phyloP scores from a whole-genome alignment of 257 asterid species.

The Nicotiana knightiana region DNA sequence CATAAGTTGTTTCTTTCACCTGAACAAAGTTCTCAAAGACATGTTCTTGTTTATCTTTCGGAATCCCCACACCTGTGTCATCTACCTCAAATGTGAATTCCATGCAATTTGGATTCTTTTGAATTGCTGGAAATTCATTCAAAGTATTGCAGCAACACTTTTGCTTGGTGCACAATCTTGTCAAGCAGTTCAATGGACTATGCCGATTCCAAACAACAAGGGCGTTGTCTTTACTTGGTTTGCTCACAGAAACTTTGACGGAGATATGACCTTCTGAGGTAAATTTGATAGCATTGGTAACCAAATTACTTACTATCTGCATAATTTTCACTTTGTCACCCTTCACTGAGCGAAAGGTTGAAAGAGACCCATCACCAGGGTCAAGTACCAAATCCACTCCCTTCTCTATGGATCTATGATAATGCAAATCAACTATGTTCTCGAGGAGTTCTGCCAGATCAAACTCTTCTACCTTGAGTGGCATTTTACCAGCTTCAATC shows the following conservation, averaged over 20 bases:
- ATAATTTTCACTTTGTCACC: conserved; percentile 67
- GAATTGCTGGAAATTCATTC: conserved; percentile 7
- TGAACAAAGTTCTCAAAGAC: conserved; percentile 79
- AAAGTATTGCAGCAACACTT: conserved; percentile 11
- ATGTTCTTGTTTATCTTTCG: conserved; percentile 46
- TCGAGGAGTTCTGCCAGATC: conserved; percentile 49
- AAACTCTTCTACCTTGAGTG: conserved; percentile 61
- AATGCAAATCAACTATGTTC: conserved; percentile 56
- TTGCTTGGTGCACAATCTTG: conserved; percentile 29
- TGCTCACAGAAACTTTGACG: conserved; percentile 55
- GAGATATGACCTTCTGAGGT: conserved; percentile 58
- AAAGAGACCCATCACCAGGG: conserved; percentile 46
- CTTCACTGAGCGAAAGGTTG: conserved; percentile 29
- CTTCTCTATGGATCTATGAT: conserved; percentile 49
- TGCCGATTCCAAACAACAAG: conserved; percentile 29
- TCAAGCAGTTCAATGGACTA: conserved; percentile 16
- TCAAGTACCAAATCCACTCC: conserved; percentile 74
- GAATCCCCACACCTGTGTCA: conserved; percentile 79
- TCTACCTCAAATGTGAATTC: conserved; percentile 61
- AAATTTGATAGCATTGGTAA: conserved; percentile 74
- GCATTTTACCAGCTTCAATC: conserved; percentile 70
- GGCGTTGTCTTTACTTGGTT: conserved; percentile 26
- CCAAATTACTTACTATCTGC: conserved; percentile 54
- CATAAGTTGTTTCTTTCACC: conserved; percentile 39
- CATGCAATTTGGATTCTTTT: conserved; percentile 22